Percentiles rank a stretch among this genome's conserved stretches.
These are phyloP conservation scores for Starmerella davenportii DNA, from an alignment of 805 yeast species.

Conservation along the genomic window DNA sequence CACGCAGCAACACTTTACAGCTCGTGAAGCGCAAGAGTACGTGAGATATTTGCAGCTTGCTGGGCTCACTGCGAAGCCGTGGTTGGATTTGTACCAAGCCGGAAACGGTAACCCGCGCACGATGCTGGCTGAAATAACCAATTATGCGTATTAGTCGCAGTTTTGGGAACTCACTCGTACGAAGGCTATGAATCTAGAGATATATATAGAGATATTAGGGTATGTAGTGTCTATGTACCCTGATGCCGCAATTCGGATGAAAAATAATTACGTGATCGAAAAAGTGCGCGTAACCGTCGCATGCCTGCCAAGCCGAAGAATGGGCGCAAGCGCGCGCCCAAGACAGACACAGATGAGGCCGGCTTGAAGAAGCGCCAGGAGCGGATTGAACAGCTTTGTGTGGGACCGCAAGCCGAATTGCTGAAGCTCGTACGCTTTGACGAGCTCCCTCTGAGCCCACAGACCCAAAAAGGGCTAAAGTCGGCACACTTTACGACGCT, in stretches of 20 bases:
- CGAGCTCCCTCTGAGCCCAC: slow-evolving; percentile 57
- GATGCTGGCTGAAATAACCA: slow-evolving; percentile 26
- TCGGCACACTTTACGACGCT: slow-evolving; percentile 60
- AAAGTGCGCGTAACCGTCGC: no score
- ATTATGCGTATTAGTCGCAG: slow-evolving; percentile 17
- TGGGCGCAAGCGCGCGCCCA: no score
- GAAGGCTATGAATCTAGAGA: no score
- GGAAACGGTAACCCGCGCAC: slow-evolving; percentile 51
- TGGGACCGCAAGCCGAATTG: slow-evolving; percentile 4
- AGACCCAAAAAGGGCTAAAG: slow-evolving; percentile 52
- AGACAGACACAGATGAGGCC: no score
- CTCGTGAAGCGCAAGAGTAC: slow-evolving; percentile 29
- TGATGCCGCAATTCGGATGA: no score
- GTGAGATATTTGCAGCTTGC: slow-evolving; percentile 28
- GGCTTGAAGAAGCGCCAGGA: no score
- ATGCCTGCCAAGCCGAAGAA: no score
- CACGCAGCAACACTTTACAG: slow-evolving; percentile 28
- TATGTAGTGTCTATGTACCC: no score
- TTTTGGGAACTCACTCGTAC: no score
- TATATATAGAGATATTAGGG: no score
- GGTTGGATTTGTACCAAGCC: slow-evolving; percentile 34
- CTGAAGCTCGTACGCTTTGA: slow-evolving; percentile 35
- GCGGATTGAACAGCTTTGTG: no score
- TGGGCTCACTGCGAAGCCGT: slow-evolving; percentile 25
- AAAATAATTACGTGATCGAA: no score